These are phyloP conservation scores for Trichoderma brevicompactum DNA, from an alignment of 2,329 filamentous ascomycete genomes.

Conservation along the genomic window DNA sequence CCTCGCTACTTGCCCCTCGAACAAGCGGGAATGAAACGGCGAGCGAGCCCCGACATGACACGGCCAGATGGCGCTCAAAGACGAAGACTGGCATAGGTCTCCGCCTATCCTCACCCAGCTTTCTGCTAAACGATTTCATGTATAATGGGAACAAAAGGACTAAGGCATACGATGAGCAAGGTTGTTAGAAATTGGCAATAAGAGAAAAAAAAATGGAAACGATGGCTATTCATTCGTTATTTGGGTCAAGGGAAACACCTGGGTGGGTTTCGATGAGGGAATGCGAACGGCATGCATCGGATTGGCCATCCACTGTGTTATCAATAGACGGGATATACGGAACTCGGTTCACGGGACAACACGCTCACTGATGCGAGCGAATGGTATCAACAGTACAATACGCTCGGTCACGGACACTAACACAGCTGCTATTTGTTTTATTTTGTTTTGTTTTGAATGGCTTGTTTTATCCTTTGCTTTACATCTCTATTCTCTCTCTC, in stretches of 20 bases:
- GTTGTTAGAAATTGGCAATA: not conserved
- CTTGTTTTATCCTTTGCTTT: not conserved
- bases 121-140: not conserved
- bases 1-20: conserved; percentile 45
- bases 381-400: conserved; percentile 24
- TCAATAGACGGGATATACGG: conserved; percentile 18
- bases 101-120: not conserved
- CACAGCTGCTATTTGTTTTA: conserved; percentile 17
- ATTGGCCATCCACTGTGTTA: not conserved
- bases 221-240: conserved; percentile 11
- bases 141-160: not conserved
- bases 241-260: not conserved
- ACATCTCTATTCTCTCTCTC: not conserved
- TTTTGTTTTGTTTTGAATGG: conserved; percentile 18
- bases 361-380: conserved; percentile 3
- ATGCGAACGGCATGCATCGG: conserved; percentile 3
- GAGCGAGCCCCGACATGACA: conserved; percentile 54
- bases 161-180: not conserved
- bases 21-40: conserved; percentile 54
- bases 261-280: not conserved
- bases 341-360: conserved; percentile 10
- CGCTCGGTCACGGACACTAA: conserved; percentile 16
- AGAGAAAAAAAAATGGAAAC: not conserved
- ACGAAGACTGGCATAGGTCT: conserved; percentile 40
- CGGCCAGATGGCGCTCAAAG: conserved; percentile 53